Evolutionary conservation across 805 yeast species (phyloP), one percentile per base, ranked within the genome.

Genomic region (Torulaspora delbrueckii): DNA sequence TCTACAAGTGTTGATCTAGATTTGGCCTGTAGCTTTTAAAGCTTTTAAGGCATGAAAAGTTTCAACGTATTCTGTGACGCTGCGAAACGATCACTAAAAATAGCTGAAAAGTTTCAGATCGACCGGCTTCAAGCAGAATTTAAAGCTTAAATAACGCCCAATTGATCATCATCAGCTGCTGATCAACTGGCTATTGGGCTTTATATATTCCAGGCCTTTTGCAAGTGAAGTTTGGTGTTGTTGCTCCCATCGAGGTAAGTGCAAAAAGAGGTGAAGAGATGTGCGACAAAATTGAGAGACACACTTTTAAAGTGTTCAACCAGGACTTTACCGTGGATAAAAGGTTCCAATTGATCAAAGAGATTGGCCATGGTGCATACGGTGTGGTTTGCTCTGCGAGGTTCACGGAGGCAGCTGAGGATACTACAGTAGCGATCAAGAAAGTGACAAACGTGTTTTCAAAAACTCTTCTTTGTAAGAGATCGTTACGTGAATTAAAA

Each of bases 331-430:
- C 90, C 35, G 90, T 93, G 46, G 98, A 93, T 66, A 80, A 79
- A 54, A 72, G 96, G 43, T 88, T 91, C 64, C 86, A 88, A 60
- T 76, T 93, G 55, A 87, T 88, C 47, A 86, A 90, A 59, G 98
- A 93, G 57, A 76, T 93, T 32, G 99, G 99, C 4, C 97, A 93
- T 58, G 99, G 99, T 9, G 98, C 99, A 1, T 93, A 93, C 60
- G 99, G 99, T 34, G 83, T 91, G 3, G 99, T 93, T 5, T 91
- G 97, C 60, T 85, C 96, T 1, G 99, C 99, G 13, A 79, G 82
- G 56, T 90, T 89, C 64, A 75, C 79, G 3, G 86, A 80, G 44
- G 72, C 79, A 1, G 77, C 77, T 4, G 86, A 82, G 42, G 91
- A 84, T 37, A 90, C 89, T 5, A 77, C 82, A 9, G 96, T 93